Evolutionary conservation across 768 basidiomycete genomes (phyloP).

Genomic region (Tylopilus plumbeoviolaceoides): DNA sequence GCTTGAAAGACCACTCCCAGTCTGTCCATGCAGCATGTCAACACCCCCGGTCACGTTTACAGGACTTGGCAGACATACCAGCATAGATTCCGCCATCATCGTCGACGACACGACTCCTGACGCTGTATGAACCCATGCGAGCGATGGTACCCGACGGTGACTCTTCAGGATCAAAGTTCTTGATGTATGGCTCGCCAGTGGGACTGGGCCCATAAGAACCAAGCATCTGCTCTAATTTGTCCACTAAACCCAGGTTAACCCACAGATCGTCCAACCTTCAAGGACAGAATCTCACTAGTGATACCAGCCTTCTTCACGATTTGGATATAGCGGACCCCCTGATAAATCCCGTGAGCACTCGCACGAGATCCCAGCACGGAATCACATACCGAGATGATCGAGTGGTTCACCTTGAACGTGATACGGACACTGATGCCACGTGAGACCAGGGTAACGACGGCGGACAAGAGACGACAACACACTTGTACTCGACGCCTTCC

Average conservation of each 20-base stretch:
- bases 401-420: constrained; percentile 83
- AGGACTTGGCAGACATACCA: constrained; percentile 44
- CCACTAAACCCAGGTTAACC: constrained; percentile 49
- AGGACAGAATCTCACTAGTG: constrained; percentile 46
- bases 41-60: not conserved
- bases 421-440: constrained; percentile 59
- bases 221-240: constrained; percentile 91
- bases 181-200: constrained; percentile 60
- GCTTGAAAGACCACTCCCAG: constrained; percentile 78
- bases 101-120: constrained; percentile 80
- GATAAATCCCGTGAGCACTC: constrained; percentile 21
- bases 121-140: constrained; percentile 73
- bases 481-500: constrained; percentile 90
- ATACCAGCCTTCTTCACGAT: constrained; percentile 78
- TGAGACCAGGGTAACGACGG: constrained; percentile 1
- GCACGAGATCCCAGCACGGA: not conserved
- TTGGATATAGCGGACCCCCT: constrained; percentile 87
- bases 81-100: constrained; percentile 81
- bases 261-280: not conserved
- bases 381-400: constrained; percentile 70
- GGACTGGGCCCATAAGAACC: constrained; percentile 84
- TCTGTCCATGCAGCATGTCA: constrained; percentile 21
- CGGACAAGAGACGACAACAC: not conserved
- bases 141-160: constrained; percentile 80
- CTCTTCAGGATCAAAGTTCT: constrained; percentile 72